phyloP scores from a whole-genome alignment of 208 protist species.

The Acanthamoeba royreba region DNA sequence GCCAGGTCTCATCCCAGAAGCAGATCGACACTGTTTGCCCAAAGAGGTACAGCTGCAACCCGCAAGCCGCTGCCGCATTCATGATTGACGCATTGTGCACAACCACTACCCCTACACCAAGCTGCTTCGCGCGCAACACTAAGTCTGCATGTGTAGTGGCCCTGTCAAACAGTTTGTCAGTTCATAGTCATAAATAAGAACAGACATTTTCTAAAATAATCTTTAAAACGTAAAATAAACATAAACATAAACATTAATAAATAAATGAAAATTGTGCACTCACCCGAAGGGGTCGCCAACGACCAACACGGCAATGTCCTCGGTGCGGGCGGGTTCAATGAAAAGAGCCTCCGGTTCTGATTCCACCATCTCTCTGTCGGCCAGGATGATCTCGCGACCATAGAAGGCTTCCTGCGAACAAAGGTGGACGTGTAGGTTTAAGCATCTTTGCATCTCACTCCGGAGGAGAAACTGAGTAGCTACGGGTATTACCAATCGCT shows the following conservation, averaged over 20 bases:
- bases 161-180: slow-evolving; percentile 65
- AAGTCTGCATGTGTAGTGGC: slow-evolving; percentile 99
- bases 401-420: slow-evolving; percentile 84
- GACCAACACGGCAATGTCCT: slow-evolving; percentile 96
- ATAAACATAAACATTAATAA: slow-evolving; percentile 5
- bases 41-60: slow-evolving; percentile 98
- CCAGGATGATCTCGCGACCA: slow-evolving; percentile 87
- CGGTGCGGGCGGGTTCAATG: slow-evolving; percentile 76
- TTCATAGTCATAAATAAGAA: not conserved
- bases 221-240: not conserved
- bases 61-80: slow-evolving; percentile 97
- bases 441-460: too few relatives aligned
- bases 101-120: slow-evolving; percentile 83
- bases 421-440: not conserved
- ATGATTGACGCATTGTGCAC: slow-evolving; percentile 99
- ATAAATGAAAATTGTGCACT: not conserved
- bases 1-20: slow-evolving; percentile 97
- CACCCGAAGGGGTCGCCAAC: slow-evolving; percentile 95
- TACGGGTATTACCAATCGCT: slow-evolving; percentile 51
- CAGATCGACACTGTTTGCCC: slow-evolving; percentile 95
- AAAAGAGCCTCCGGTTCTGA: slow-evolving; percentile 88
- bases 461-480: not conserved
- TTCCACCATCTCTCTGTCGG: slow-evolving; percentile 96
- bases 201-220: not conserved
- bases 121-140: slow-evolving; percentile 90